Evolutionary conservation across 257 asterid genomes (phyloP), one percentile per base, ranked within the genome.

Genomic region (Solanum clarkiae): DNA sequence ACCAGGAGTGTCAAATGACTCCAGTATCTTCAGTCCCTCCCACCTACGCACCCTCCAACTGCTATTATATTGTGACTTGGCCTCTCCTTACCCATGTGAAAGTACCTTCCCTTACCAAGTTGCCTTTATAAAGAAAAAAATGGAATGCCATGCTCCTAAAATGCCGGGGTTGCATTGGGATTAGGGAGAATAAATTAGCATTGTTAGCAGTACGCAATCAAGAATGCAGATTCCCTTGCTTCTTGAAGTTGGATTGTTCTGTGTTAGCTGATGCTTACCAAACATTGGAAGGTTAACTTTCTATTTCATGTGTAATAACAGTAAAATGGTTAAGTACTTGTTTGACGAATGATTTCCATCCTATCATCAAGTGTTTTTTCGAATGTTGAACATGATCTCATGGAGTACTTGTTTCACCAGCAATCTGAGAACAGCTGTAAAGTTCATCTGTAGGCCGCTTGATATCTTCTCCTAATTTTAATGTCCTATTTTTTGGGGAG

Each of bases 401-500:
- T 26, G 82, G 49, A 79, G 83, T 79, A 5, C 83, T 53, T 53
- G 29, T 51, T 79, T 29, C 83, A 79, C 66, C 51, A 29, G 49
- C 49, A 79, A 53, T 17, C 49, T 79, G 51, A 79, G 29, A 53
- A 29, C 65, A 53, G 29, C 66, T 54, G 16, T 77, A 51, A 16
- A 29, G 83, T 53, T 79, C 49, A 54, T 79, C 83, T 53, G 49
- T 17, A 10, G 65, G 65, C 66, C 16, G 1, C 54, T 53, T 53
- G 49, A 26, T 63, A 29, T 54, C 66, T 79, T 53, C 66, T 47
- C 65, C 49, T 18, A 26, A 79, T 53, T 77, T 16, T 79, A 79
- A 17, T 79, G 29, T 54, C 66, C 29, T 79, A 15, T 79, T 18
- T 29, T 54, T 26, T 29, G 54, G 65, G 91, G 93, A 95, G 99